Evolutionary conservation across 2,329 filamentous ascomycete genomes (phyloP), one percentile per base, ranked within the genome.

Genomic region (Aspergillus sp.): DNA sequence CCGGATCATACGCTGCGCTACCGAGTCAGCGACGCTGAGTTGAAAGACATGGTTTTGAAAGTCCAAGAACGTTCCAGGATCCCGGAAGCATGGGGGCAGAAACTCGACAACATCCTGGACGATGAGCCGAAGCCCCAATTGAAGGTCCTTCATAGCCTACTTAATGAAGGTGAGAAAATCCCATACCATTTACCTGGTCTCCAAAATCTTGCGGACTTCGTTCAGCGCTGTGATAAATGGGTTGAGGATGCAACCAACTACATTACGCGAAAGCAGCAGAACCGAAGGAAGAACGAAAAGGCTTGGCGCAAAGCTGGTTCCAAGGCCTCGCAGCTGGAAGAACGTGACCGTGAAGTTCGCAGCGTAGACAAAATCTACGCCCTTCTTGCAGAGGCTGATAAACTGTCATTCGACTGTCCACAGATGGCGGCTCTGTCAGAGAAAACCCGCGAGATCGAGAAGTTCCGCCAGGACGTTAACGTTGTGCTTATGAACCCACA

Each of bases 201-300:
- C 62, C 84, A 89, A 67, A 85, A 90, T 66, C 83, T 99, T 66
- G 89, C 87, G 76, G 85, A 88, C 64, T 99, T 96, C 78, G 95
- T 99, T 73, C 92, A 96, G 67, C 89, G 91, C 69, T 98, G 95
- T 80, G 96, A 96, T 75, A 92, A 96, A 72, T 97, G 96, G 90
- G 91, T 97, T 62, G 95, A 98, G 69, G 93, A 98, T 77, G 95
- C 95, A 64, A 95, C 91, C 69, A 93, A 90, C 71, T 99, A 96
- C 79, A 96, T 93, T 69, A 93, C 95, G 58, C 90, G 95, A 66
- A 99, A 99, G 79, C 93, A 97, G 78, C 93, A 97, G 76, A 96
- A 96, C 70, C 89, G 95, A 62, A 91, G 93, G 61, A 98, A 98
- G 77, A 96, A 89, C 74, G 93, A 97, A 69, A 95, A 91, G 70